Conservation (phyloP, 73 alveolate genomes). For the Tetrahymena malaccensis region DNA sequence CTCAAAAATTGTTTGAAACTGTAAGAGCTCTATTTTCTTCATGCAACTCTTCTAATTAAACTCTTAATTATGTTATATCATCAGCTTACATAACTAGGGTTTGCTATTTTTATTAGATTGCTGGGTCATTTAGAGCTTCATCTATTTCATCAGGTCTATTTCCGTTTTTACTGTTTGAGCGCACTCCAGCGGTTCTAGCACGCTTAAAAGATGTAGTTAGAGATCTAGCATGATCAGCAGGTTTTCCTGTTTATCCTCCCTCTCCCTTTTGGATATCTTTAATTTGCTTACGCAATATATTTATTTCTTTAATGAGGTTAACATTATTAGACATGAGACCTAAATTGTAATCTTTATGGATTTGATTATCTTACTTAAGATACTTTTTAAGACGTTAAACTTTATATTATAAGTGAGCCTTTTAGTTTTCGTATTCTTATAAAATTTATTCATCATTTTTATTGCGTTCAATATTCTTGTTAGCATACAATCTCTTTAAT, state of each 20-base stretch:
- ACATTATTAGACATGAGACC: slow-evolving; percentile 82
- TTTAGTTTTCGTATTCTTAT: slow-evolving; percentile 62
- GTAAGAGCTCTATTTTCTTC: not conserved
- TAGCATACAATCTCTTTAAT: slow-evolving; percentile 27
- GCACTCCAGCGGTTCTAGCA: not conserved
- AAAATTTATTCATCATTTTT: slow-evolving; percentile 65
- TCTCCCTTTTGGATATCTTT: slow-evolving; percentile 39
- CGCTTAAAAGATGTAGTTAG: not conserved
- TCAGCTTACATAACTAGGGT: not conserved
- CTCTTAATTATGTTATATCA: not conserved
- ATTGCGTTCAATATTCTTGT: slow-evolving; percentile 51
- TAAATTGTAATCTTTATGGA: slow-evolving; percentile 68
- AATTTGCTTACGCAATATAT: slow-evolving; percentile 71
- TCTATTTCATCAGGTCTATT: not conserved
- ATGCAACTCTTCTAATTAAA: not conserved
- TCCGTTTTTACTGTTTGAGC: not conserved
- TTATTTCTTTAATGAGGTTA: slow-evolving; percentile 63
- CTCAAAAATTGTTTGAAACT: not conserved
- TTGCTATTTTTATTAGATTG: not conserved
- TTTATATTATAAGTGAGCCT: slow-evolving; percentile 62
- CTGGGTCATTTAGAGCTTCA: not conserved
- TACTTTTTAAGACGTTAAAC: slow-evolving; percentile 71
- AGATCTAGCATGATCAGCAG: not conserved
- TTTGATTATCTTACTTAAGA: slow-evolving; percentile 70
- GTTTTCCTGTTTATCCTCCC: not conserved